Percentiles rank a stretch among this genome's conserved stretches.
These are phyloP conservation scores for Lagenidium giganteum DNA, from an alignment of 352 stramenopile genomes.

Conservation along the genomic window DNA sequence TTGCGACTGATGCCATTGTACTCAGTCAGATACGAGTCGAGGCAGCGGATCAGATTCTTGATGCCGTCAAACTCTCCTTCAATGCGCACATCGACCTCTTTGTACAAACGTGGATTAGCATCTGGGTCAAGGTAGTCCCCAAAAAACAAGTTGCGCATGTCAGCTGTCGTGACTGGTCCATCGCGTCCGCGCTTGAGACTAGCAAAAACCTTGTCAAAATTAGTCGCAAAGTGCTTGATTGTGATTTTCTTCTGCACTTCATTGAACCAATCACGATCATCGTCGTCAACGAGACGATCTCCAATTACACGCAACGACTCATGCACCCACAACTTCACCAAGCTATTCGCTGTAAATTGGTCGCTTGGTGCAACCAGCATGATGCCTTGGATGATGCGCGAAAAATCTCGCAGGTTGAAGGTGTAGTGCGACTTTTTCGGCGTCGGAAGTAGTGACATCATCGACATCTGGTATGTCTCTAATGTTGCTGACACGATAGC, in stretches of 20 bases:
- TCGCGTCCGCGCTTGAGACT: constrained; percentile 69
- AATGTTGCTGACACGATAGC: constrained; percentile 87
- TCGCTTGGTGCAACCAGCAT: constrained; percentile 87
- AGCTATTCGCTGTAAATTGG: constrained; percentile 65
- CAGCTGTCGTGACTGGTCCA: constrained; percentile 53
- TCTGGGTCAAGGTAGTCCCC: constrained; percentile 88
- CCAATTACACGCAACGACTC: constrained; percentile 93
- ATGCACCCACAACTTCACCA: constrained; percentile 94
- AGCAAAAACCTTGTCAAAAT: constrained; percentile 87
- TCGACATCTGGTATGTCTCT: constrained; percentile 85
- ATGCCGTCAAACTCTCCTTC: constrained; percentile 77
- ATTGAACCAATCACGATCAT: constrained; percentile 92
- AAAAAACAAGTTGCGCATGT: constrained; percentile 92
- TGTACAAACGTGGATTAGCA: constrained; percentile 69
- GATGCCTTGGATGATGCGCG: constrained; percentile 90
- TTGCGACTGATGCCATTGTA: constrained; percentile 92
- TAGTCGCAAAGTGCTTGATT: constrained; percentile 82
- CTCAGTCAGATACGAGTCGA: constrained; percentile 88
- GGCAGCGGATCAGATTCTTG: constrained; percentile 66
- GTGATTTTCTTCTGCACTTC: constrained; percentile 84
- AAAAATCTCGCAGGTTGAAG: constrained; percentile 95
- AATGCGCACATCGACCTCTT: constrained; percentile 69
- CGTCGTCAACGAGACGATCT: constrained; percentile 91
- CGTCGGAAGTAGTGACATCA: constrained; percentile 86
- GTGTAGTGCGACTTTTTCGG: constrained; percentile 95